Evolutionary conservation across 1,284 basidiomycete genomes (phyloP).

Genomic region (Apiotrichum veenhuisii): DNA sequence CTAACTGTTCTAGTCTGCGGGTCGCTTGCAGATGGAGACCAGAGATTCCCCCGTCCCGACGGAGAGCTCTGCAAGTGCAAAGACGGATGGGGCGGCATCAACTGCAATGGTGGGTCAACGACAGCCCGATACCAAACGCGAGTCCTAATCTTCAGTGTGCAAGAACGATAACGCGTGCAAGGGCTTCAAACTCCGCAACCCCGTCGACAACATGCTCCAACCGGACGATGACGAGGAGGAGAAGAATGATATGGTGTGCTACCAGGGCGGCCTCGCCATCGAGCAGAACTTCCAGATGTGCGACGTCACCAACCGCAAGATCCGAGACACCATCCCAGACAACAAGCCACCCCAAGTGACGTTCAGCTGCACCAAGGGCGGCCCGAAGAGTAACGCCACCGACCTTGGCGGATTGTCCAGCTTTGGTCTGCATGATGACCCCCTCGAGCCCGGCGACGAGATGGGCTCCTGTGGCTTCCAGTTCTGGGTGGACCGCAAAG

Average conservation of each 20-base stretch:
- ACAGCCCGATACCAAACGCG: not conserved
- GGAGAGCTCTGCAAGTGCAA: conserved; percentile 80
- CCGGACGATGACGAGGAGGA: conserved; percentile 52
- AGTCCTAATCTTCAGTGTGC: conserved; percentile 61
- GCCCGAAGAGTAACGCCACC: conserved; percentile 23
- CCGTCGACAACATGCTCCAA: conserved; percentile 29
- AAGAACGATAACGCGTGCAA: conserved; percentile 72
- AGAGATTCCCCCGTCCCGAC: conserved; percentile 72
- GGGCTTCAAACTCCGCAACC: conserved; percentile 62
- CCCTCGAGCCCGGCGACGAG: not conserved
- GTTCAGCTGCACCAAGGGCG: conserved; percentile 67
- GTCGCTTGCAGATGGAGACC: conserved; percentile 80
- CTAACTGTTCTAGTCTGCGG: conserved; percentile 67
- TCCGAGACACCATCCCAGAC: conserved; percentile 80
- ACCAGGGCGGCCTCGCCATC: conserved; percentile 84
- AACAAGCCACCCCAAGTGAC: conserved; percentile 85
- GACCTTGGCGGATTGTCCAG: conserved; percentile 2
- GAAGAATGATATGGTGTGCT: conserved; percentile 79
- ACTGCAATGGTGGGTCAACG: conserved; percentile 76
- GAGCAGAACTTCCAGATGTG: conserved; percentile 95
- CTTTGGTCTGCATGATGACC: conserved; percentile 1
- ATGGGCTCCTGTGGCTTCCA: conserved; percentile 78
- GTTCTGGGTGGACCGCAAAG: conserved; percentile 91
- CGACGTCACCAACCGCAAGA: conserved; percentile 91
- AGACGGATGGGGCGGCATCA: conserved; percentile 91